These are phyloP conservation scores for Fusarium tupiense DNA, from an alignment of 2,329 filamentous ascomycete species.

Conservation along the genomic window DNA sequence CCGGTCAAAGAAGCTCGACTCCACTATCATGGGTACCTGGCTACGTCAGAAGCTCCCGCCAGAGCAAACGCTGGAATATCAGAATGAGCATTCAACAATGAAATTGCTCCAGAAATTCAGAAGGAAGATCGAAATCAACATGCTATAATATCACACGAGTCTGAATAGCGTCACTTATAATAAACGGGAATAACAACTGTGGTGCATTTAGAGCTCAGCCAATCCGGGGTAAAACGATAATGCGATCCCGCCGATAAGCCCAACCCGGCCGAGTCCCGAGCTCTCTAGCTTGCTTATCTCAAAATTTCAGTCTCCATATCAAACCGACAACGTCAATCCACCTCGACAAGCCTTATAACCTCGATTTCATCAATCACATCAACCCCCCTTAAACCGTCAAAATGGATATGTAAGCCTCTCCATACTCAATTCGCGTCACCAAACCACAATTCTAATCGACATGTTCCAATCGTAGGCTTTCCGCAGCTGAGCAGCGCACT, in stretches of 20 bases:
- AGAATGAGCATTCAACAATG: background rate
- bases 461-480: constrained; percentile 63
- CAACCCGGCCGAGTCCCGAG: constrained; percentile 18
- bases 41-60: constrained; percentile 9
- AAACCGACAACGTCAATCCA: constrained; percentile 24
- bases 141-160: background rate
- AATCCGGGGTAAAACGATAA: constrained; percentile 45
- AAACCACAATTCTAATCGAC: constrained; percentile 9
- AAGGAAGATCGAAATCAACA: background rate
- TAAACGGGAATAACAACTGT: background rate
- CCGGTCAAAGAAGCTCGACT: background rate
- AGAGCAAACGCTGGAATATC: background rate
- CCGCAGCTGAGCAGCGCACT: constrained; percentile 84
- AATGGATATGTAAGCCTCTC: constrained; percentile 45
- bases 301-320: constrained; percentile 44
- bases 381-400: constrained; percentile 25
- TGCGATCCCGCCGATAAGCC: constrained; percentile 46
- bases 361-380: constrained; percentile 15
- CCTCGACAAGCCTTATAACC: constrained; percentile 14
- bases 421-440: too few relatives aligned
- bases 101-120: background rate
- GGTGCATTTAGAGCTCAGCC: background rate
- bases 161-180: background rate
- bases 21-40: constrained; percentile 8
- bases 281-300: constrained; percentile 33